These are phyloP conservation scores for Tolypocladium sp. DNA, from an alignment of 2,329 filamentous ascomycete species.

Conservation along the genomic window DNA sequence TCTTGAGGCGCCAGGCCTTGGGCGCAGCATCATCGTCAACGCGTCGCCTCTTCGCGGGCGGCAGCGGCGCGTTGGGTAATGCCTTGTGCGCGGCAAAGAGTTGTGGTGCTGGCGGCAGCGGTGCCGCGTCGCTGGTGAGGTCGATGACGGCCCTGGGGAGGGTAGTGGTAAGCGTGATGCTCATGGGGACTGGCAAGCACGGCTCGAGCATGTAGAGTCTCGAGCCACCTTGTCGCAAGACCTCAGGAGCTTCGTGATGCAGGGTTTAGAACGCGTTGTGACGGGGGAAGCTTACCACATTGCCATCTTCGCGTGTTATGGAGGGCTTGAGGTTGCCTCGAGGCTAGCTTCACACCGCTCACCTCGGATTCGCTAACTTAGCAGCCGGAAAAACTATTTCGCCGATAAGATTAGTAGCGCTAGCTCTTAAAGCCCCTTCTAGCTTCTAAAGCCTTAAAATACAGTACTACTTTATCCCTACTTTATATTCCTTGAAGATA, in stretches of 20 bases:
- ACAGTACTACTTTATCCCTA: no score
- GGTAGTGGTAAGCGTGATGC: constrained; percentile 15
- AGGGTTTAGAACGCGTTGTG: background rate
- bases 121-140: constrained; percentile 13
- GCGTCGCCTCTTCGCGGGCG: constrained; percentile 21
- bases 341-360: background rate
- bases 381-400: background rate
- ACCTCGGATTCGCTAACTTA: background rate
- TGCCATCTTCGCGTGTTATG: background rate
- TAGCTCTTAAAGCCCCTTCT: background rate
- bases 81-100: background rate
- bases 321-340: background rate
- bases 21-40: constrained; percentile 10
- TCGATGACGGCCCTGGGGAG: constrained; percentile 18
- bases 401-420: background rate
- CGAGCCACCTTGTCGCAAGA: background rate
- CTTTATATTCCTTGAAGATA: no score
- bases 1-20: constrained; percentile 7
- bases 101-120: constrained; percentile 3
- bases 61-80: constrained; percentile 15
- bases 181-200: constrained; percentile 11
- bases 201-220: background rate
- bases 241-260: background rate
- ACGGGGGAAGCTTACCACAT: background rate
- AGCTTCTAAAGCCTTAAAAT: background rate